Evolutionary conservation across 768 basidiomycete genomes (phyloP), one percentile per base, ranked within the genome.

Genomic region (Paxillus ammoniavirescens): DNA sequence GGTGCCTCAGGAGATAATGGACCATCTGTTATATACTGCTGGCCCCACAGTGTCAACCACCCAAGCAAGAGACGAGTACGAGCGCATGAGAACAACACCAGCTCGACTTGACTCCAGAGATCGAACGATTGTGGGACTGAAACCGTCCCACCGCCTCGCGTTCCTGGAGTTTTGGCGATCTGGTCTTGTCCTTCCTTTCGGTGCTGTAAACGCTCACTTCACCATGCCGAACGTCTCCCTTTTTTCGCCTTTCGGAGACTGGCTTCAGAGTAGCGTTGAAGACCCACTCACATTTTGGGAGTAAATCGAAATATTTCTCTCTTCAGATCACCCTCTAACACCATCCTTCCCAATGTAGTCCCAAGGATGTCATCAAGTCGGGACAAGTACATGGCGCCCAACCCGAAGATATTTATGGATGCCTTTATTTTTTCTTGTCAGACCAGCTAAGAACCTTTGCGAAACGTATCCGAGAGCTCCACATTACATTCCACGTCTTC

Each of bases 261-360:
- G 77, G 78, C 61, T 79, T 38, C 57, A 62, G 17, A 49, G 61
- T 21, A 64, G 67, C 12, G 57, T 61, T 40, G 65, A 71, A 13
- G 75, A 73, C 45, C 78, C 81, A 0, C 68, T 82, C 2, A 68
- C 71, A 15, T 74, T 74, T 14, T 83, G 80, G 79, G 73, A 80
- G 76, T 78, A 61, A 54, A 73, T 67, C 13, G 35, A 53, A 23
- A 28, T 5, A 38, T 4, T 45, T 15, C 4, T 38, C 10, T 33
- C 26, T 53, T 15, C n/a, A 26, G 21, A 36, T 26, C 50, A 21
- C 36, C 30, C 15, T 7, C 53, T 49, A 37, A 49, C 38, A n/a
- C 18, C 7, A 4, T 52, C 37, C 3, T 48, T 40, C 50, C 1
- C 49, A 70, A 37, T 45, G 8, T 50, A 79, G 78, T 57, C 61